These are phyloP conservation scores for Talaromyces trachyspermus DNA, from an alignment of 495 filamentous ascomycete genomes.

Conservation along the genomic window DNA sequence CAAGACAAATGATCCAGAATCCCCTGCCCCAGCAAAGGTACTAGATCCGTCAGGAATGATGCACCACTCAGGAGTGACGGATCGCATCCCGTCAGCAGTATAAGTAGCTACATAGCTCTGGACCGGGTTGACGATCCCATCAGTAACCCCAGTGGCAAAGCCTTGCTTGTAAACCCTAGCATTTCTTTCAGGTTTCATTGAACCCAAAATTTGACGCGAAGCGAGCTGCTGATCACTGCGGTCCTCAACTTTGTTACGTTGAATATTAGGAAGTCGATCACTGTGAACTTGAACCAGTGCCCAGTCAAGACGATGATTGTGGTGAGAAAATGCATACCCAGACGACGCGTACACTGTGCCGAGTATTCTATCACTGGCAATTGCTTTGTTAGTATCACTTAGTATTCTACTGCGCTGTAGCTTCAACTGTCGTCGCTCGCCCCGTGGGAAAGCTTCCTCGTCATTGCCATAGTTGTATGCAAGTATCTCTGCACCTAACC, in stretches of 20 bases:
- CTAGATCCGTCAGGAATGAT: background rate
- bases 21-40: background rate
- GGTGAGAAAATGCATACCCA: background rate
- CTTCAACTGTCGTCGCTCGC: background rate
- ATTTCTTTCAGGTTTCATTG: background rate
- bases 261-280: background rate
- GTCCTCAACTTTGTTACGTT: background rate
- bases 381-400: background rate
- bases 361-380: background rate
- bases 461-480: background rate
- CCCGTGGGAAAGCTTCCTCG: background rate
- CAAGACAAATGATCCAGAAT: constrained; percentile 5
- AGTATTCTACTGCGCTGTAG: background rate
- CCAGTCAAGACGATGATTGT: constrained; percentile 5
- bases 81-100: background rate
- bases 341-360: background rate
- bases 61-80: background rate
- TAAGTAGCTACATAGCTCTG: constrained; percentile 4
- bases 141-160: background rate
- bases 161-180: background rate
- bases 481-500: background rate
- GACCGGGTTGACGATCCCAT: background rate
- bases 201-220: background rate
- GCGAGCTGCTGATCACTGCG: background rate
- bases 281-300: background rate